Evolutionary conservation across 1,139 yeast species (phyloP).

Genomic region (Candida neerlandica): DNA sequence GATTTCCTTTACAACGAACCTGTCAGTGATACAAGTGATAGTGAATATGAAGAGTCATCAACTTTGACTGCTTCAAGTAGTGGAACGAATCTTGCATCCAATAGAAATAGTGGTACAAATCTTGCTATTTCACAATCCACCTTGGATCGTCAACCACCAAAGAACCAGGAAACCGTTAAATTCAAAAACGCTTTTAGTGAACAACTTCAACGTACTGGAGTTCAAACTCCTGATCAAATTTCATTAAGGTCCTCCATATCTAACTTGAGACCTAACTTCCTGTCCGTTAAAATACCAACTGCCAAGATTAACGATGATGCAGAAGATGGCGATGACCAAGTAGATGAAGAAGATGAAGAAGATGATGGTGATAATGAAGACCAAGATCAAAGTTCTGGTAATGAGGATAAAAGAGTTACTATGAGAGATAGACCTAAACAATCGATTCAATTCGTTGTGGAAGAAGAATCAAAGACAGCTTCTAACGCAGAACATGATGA

Average conservation of each 20-base stretch:
- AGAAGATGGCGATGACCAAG: slow-evolving; percentile 23
- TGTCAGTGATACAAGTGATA: slow-evolving; percentile 28
- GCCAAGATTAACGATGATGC: slow-evolving; percentile 72
- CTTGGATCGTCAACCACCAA: slow-evolving; percentile 3
- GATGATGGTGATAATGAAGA: slow-evolving; percentile 17
- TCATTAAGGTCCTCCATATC: slow-evolving; percentile 38
- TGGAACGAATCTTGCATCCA: not conserved
- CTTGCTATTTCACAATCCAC: not conserved
- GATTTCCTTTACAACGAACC: slow-evolving; percentile 29
- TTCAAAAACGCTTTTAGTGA: slow-evolving; percentile 10
- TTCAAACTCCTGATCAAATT: slow-evolving; percentile 22
- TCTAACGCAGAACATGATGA: not conserved
- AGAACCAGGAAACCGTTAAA: not conserved
- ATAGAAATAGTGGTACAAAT: slow-evolving; percentile 2
- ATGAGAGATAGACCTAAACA: slow-evolving; percentile 15
- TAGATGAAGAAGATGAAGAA: slow-evolving; percentile 24
- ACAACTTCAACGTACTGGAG: slow-evolving; percentile 6
- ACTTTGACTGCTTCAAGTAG: slow-evolving; percentile 1
- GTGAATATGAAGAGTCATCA: slow-evolving; percentile 25
- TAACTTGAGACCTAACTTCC: slow-evolving; percentile 65
- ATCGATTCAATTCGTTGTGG: slow-evolving; percentile 14
- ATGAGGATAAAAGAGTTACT: slow-evolving; percentile 6
- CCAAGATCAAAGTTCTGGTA: slow-evolving; percentile 7
- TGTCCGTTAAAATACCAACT: slow-evolving; percentile 77
- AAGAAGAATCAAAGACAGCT: slow-evolving; percentile 1